These are phyloP conservation scores for Hawksworthiomyces lignivorus DNA, from an alignment of 2,329 filamentous ascomycete genomes.

Conservation along the genomic window DNA sequence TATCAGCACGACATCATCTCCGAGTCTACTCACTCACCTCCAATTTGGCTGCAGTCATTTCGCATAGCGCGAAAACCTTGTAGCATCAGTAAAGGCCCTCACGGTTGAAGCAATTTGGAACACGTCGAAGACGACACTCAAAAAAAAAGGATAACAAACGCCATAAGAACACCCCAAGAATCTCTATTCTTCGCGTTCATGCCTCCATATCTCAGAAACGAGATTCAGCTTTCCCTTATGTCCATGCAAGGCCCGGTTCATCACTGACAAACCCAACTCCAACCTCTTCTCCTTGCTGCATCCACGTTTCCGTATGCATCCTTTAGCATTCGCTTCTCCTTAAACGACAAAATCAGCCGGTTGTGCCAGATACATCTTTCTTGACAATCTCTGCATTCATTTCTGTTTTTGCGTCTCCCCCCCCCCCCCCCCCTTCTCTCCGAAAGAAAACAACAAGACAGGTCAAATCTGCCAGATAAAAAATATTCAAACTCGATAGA, in stretches of 20 bases:
- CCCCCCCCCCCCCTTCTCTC: not conserved
- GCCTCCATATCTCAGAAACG: slow-evolving; percentile 43
- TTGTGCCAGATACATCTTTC: not conserved
- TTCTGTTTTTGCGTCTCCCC: no score
- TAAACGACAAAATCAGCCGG: slow-evolving; percentile 8
- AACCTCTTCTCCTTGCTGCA: not conserved
- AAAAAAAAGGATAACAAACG: not conserved
- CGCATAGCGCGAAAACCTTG: slow-evolving; percentile 91
- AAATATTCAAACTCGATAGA: slow-evolving; percentile 15
- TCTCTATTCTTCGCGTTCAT: slow-evolving; percentile 41
- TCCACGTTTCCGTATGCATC: slow-evolving; percentile 4
- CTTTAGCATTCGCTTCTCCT: not conserved
- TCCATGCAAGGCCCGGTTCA: slow-evolving; percentile 44
- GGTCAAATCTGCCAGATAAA: slow-evolving; percentile 3
- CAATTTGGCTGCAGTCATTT: slow-evolving; percentile 94
- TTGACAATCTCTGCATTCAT: not conserved
- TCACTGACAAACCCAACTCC: slow-evolving; percentile 43
- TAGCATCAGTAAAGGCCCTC: slow-evolving; percentile 81
- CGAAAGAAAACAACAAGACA: no score
- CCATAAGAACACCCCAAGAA: not conserved
- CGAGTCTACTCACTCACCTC: slow-evolving; percentile 90
- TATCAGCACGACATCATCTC: slow-evolving; percentile 90
- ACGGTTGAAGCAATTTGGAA: slow-evolving; percentile 62
- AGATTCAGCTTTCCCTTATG: slow-evolving; percentile 48
- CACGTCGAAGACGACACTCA: slow-evolving; percentile 9